phyloP scores from a whole-genome alignment of 75 land plant genomes.

The Chamaecyparis obtusa region DNA sequence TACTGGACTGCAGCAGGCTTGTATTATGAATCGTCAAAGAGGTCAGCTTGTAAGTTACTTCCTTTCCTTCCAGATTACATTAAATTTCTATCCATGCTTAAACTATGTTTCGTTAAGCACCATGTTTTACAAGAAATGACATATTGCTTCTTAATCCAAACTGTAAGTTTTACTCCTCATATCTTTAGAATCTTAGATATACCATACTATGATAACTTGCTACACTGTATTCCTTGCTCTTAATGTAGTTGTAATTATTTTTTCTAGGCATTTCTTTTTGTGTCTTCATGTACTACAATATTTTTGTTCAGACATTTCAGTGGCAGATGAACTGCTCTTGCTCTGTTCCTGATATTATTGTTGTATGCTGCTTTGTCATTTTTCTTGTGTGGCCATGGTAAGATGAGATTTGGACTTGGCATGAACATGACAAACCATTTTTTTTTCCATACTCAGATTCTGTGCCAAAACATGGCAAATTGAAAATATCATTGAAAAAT shows the following conservation, averaged over 20 bases:
- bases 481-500: too few relatives aligned
- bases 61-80: neutral
- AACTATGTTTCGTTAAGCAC: neutral
- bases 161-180: neutral
- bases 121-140: neutral
- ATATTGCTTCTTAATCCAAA: neutral
- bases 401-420: too few relatives aligned
- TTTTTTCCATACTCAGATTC: too few relatives aligned
- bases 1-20: conserved; percentile 73
- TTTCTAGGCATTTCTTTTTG: too few relatives aligned
- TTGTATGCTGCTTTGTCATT: too few relatives aligned
- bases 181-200: neutral
- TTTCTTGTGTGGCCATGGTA: too few relatives aligned
- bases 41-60: conserved; percentile 27
- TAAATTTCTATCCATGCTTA: neutral
- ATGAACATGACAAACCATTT: too few relatives aligned
- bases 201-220: neutral
- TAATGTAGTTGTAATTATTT: neutral
- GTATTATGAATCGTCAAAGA: conserved; percentile 26
- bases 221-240: neutral
- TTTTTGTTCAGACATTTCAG: too few relatives aligned
- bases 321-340: too few relatives aligned
- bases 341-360: too few relatives aligned
- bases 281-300: too few relatives aligned
- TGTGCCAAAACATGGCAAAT: too few relatives aligned